A percentile compares a stretch with the other conserved stretches of the same genome.
Evolutionary conservation across 441 rosid species (phyloP).

Genomic region (Eutrema salsugineum): DNA sequence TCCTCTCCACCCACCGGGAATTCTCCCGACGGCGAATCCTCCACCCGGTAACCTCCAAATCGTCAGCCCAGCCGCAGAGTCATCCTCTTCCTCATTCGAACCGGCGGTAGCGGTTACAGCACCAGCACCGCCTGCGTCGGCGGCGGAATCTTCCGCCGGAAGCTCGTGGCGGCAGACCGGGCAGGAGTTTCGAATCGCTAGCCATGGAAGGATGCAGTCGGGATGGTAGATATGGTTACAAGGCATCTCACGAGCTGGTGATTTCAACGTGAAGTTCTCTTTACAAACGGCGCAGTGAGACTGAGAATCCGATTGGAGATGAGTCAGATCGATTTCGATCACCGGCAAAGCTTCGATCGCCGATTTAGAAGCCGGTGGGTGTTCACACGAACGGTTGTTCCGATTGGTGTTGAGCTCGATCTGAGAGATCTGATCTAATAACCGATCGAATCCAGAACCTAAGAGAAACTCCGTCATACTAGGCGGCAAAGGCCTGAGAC

Average conservation of each 20-base stretch:
- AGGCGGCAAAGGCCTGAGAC: constrained; percentile 69
- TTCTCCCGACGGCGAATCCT: constrained; percentile 92
- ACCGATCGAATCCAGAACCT: constrained; percentile 78
- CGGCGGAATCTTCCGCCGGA: constrained; percentile 39
- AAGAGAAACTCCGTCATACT: constrained; percentile 74
- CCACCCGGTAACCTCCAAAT: constrained; percentile 95
- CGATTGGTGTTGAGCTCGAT: constrained; percentile 66
- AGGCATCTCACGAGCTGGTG: constrained; percentile 84
- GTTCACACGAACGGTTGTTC: constrained; percentile 49
- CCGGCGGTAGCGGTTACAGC: neutral
- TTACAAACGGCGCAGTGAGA: constrained; percentile 88
- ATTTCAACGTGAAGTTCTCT: constrained; percentile 58
- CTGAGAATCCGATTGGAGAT: constrained; percentile 47
- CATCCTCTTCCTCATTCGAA: constrained; percentile 23
- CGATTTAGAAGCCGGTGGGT: constrained; percentile 75
- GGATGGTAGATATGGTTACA: constrained; percentile 84
- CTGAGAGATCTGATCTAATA: constrained; percentile 72
- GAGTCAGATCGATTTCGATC: constrained; percentile 43
- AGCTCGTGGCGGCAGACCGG: constrained; percentile 91
- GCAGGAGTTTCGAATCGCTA: constrained; percentile 73
- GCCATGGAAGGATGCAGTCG: constrained; percentile 89
- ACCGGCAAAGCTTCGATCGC: constrained; percentile 79
- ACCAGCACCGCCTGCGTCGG: neutral
- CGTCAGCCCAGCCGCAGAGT: constrained; percentile 64
- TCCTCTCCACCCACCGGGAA: constrained; percentile 67